Evolutionary conservation across 2,329 filamentous ascomycete genomes (phyloP).

Genomic region (Alternaria conjuncta): DNA sequence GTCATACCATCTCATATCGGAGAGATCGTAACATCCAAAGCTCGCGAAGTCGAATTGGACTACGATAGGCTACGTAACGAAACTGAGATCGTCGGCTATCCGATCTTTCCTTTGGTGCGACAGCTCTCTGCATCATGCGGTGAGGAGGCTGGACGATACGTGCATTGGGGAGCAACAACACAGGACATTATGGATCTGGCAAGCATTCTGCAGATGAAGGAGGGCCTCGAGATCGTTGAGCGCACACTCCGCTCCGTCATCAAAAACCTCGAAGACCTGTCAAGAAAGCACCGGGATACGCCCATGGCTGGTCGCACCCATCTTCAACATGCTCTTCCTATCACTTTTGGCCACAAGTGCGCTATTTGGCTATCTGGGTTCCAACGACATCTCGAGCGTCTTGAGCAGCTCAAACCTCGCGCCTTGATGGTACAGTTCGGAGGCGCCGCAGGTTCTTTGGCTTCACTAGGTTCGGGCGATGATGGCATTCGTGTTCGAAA

Average conservation of each 20-base stretch:
- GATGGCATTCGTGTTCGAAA: constrained; percentile 59
- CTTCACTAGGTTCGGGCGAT: constrained; percentile 57
- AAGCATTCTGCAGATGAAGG: constrained; percentile 60
- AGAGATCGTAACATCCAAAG: constrained; percentile 40
- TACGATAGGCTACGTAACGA: constrained; percentile 52
- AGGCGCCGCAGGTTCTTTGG: constrained; percentile 63
- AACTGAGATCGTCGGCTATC: constrained; percentile 63
- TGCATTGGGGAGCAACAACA: constrained; percentile 66
- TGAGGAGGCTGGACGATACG: constrained; percentile 52
- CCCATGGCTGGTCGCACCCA: constrained; percentile 66
- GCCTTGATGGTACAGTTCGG: constrained; percentile 63
- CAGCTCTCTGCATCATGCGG: constrained; percentile 53
- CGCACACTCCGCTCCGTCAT: constrained; percentile 54
- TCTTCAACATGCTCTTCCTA: constrained; percentile 63
- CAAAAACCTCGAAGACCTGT: constrained; percentile 51
- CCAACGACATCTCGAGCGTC: constrained; percentile 56
- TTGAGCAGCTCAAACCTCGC: constrained; percentile 55
- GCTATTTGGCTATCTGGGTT: constrained; percentile 62
- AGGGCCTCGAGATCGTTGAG: constrained; percentile 58
- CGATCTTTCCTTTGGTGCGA: constrained; percentile 59
- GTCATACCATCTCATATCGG: constrained; percentile 55
- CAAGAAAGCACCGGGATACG: constrained; percentile 57
- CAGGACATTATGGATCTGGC: constrained; percentile 67
- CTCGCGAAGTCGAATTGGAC: constrained; percentile 47
- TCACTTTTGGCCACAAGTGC: constrained; percentile 65